Conservation (phyloP, 352 stramenopile species). For the Globisporangium recalcitrans region DNA sequence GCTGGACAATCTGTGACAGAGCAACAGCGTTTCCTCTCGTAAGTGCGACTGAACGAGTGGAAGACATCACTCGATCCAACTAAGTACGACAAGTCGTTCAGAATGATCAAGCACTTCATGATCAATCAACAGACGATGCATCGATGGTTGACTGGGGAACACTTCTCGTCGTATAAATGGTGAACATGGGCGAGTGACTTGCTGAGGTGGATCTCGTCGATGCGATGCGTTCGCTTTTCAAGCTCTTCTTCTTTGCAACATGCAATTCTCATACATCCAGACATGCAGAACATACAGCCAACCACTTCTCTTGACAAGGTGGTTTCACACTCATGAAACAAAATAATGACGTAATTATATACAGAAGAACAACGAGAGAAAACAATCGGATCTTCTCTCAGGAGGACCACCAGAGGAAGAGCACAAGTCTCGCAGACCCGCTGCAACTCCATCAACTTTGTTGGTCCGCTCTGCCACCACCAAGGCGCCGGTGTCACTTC, state of each 20-base stretch:
- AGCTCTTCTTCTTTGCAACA: neutral
- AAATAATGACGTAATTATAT: conserved; percentile 23
- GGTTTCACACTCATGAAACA: conserved; percentile 6
- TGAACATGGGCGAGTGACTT: neutral
- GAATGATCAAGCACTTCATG: neutral
- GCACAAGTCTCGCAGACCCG: too few species aligned
- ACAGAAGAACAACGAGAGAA: neutral
- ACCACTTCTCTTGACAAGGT: neutral
- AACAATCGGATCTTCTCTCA: neutral
- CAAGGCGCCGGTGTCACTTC: too few species aligned
- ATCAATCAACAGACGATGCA: neutral
- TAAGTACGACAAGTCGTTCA: conserved; percentile 6
- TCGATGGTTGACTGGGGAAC: neutral
- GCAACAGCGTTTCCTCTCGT: neutral
- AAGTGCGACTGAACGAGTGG: conserved; percentile 4
- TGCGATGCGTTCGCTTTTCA: neutral
- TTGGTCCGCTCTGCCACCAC: neutral
- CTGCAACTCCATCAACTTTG: neutral
- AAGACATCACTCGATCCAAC: conserved; percentile 1
- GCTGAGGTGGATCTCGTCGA: neutral
- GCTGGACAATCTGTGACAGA: conserved; percentile 3
- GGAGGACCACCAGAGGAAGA: too few species aligned
- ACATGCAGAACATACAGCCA: conserved; percentile 6
- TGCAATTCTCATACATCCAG: conserved; percentile 2
- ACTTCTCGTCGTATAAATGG: neutral